A percentile compares a stretch with the other conserved stretches of the same genome.
Evolutionary conservation across 2,329 filamentous ascomycete genomes (phyloP).

Genomic region (Coniella vitis): DNA sequence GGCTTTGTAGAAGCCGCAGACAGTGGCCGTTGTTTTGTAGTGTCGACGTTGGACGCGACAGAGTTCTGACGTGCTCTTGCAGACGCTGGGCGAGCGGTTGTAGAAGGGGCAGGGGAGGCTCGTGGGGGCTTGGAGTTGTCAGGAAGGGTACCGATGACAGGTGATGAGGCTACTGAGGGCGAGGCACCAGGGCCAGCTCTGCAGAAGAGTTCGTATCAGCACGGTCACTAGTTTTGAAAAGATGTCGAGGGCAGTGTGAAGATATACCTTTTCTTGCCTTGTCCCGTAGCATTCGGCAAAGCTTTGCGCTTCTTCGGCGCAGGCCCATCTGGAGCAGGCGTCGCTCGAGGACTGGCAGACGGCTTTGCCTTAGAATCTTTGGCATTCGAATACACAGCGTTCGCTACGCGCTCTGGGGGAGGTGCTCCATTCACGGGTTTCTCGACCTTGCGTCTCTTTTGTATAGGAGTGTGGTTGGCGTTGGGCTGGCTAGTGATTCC

Average conservation of each 20-base stretch:
- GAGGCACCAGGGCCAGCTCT: constrained; percentile 35
- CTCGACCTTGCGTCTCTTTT: constrained; percentile 78
- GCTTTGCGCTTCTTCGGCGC: constrained; percentile 65
- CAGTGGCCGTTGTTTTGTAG: constrained; percentile 45
- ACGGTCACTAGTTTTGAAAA: constrained; percentile 18
- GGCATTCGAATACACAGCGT: constrained; percentile 41
- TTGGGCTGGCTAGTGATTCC: constrained; percentile 54
- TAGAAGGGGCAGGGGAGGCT: constrained; percentile 54
- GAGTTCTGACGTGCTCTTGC: constrained; percentile 73
- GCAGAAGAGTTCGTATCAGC: constrained; percentile 23
- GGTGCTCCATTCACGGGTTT: constrained; percentile 47
- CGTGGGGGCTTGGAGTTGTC: constrained; percentile 48
- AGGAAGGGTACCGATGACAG: constrained; percentile 61
- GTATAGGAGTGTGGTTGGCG: constrained; percentile 45
- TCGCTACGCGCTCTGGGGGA: constrained; percentile 63
- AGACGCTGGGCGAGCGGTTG: constrained; percentile 54
- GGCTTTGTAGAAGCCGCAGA: constrained; percentile 56
- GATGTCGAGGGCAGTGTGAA: constrained; percentile 18
- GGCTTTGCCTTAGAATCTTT: constrained; percentile 49
- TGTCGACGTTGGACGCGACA: constrained; percentile 52
- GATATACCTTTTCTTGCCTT: constrained; percentile 67
- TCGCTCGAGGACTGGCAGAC: constrained; percentile 59
- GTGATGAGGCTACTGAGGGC: constrained; percentile 68
- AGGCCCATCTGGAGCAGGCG: constrained; percentile 54
- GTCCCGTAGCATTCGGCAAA: constrained; percentile 57